Evolutionary conservation across 768 basidiomycete genomes (phyloP), one percentile per base, ranked within the genome.

Genomic region (Termitomyces sp.): DNA sequence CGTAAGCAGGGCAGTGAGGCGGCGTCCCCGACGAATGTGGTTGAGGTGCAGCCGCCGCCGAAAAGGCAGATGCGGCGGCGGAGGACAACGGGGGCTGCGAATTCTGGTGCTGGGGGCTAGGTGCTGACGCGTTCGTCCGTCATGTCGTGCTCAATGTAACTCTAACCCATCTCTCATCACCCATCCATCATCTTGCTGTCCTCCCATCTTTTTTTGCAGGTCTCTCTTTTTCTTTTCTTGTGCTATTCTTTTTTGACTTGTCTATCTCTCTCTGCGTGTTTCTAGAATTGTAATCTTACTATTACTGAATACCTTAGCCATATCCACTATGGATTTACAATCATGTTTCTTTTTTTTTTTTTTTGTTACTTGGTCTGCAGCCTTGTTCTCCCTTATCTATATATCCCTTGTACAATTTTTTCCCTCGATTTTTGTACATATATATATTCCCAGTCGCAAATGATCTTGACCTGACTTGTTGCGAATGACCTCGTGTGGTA

Each of bases 31-130:
- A 79, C 81, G 35, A 75, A 77, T 51, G 69, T 74, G 57, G 42
- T 32, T 8, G 75, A 73, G 52, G 73, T 81, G 4, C 63, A 72
- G 51, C 81, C 77, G 38, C 69, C 77, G 37, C 62, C 74, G 61
- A 89, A 85, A 73, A 76, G 82, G 45, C 46, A 62, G 38, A 65
- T 77, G 35, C 81, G 87, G 57, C 86, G 84, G 63, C 75, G 77
- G 64, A 80, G 83, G 69, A 81, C 77, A 19, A 74, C 70, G 61
- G 79, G 72, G n/a, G 74, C 72, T 55, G 75, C 77, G 48, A 47
- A 51, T 31, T 42, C 46, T 62, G 79, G 75, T 16, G 60, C 54
- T 17, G 51, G 37, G 38, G 35, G 50, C 14, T 43, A 42, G 21
- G 40, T 40, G 7, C 1, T n/a, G n/a, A n/a, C n/a, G n/a, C n/a